Evolutionary conservation across 169 alveolate genomes (phyloP).

Genomic region (Miamiensis avidus): DNA sequence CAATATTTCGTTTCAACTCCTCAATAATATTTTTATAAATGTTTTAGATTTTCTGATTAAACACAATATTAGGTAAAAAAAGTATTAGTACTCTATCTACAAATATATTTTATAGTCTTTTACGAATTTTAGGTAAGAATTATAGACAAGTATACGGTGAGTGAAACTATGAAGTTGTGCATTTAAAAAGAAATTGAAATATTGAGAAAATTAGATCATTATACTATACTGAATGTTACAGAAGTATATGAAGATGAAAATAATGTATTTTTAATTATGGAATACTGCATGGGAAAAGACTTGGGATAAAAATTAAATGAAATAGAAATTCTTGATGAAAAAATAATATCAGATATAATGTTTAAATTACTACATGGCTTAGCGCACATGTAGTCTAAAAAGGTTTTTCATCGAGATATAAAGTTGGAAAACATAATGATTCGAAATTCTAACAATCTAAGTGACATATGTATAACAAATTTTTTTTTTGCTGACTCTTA

Average conservation of each 20-base stretch:
- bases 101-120: neutral
- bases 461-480: conserved; percentile 7
- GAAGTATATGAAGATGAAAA: conserved; percentile 37
- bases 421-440: conserved; percentile 21
- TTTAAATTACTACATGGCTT: conserved; percentile 20
- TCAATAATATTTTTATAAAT: too few species aligned
- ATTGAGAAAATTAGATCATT: conserved; percentile 22
- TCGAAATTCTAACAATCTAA: conserved; percentile 17
- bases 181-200: conserved; percentile 26
- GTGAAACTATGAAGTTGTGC: neutral
- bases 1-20: neutral
- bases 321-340: conserved; percentile 20
- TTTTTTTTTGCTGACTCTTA: conserved; percentile 29
- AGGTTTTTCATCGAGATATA: conserved; percentile 31
- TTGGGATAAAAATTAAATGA: conserved; percentile 11
- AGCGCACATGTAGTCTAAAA: conserved; percentile 19
- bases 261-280: conserved; percentile 12
- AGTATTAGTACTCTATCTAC: neutral
- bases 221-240: neutral
- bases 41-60: neutral
- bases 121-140: neutral
- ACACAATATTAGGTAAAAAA: neutral
- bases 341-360: conserved; percentile 28
- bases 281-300: conserved; percentile 18
- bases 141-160: neutral